A percentile compares a stretch with the other conserved stretches of the same genome.
Conservation (phyloP, 202 grass and related monocot genomes). For the Panicum virgatum region DNA sequence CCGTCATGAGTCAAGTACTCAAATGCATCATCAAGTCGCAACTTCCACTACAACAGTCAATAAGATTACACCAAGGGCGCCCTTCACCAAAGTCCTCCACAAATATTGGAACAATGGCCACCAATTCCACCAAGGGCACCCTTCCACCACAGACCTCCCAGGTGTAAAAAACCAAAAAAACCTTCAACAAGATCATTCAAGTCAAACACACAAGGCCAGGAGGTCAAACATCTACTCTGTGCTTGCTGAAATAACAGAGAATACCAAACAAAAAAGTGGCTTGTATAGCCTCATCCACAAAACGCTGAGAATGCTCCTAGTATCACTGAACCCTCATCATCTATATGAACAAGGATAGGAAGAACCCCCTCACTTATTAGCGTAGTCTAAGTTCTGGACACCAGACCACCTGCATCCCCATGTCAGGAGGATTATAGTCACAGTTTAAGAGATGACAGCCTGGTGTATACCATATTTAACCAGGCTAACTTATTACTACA, state of each 20-base stretch:
- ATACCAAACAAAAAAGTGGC: neutral
- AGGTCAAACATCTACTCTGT: constrained; percentile 45
- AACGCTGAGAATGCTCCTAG: neutral
- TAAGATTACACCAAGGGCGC: constrained; percentile 88
- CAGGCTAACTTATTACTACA: neutral
- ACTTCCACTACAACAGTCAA: constrained; percentile 82
- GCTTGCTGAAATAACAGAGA: constrained; percentile 45
- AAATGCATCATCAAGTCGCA: constrained; percentile 72
- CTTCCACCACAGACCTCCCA: constrained; percentile 93
- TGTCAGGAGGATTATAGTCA: neutral
- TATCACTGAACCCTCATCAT: neutral
- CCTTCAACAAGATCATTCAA: constrained; percentile 99
- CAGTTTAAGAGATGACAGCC: neutral
- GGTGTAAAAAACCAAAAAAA: constrained; percentile 91
- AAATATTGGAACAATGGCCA: constrained; percentile 85
- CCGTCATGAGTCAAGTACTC: constrained; percentile 70
- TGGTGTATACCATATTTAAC: neutral
- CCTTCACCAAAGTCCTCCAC: constrained; percentile 84
- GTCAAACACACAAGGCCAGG: constrained; percentile 65
- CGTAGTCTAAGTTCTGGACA: neutral
- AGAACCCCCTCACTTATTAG: neutral
- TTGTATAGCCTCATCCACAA: neutral
- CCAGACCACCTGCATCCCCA: neutral
- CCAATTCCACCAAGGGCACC: constrained; percentile 91
- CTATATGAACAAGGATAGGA: neutral